Evolutionary conservation across 805 yeast species (phyloP), one percentile per base, ranked within the genome.

Genomic region (Nakazawaea ambrosiae): DNA sequence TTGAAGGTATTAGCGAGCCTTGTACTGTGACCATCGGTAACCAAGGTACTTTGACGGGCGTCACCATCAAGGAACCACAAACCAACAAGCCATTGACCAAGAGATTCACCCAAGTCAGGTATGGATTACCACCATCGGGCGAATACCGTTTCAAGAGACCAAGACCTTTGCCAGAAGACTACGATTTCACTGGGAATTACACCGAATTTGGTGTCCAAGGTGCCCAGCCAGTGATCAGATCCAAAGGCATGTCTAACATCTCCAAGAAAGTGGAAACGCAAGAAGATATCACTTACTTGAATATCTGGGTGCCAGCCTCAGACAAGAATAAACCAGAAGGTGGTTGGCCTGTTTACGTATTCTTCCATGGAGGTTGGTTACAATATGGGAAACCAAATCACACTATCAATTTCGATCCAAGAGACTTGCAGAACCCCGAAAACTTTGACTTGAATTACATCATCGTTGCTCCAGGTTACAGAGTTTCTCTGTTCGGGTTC

Each of bases 321-420:
- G 38, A 37, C n/a, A 31, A 40, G 18, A 7, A 35, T 11, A 35
- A 32, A 12, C 36, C 40, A 11, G 14, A 15, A 24, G 35, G 32
- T 12, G 36, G 33, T 10, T 37, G 68, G 69, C 69, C 70, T 3
- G 70, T 65, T 18, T 37, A 54, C 34, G 41, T 60, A 27, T 64
- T 58, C 46, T 49, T 65, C 33, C 73, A 67, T 46, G 73, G 73
- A 19, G 73, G 73, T 5, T 65, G 61, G 54, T 46, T 66, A 25
- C 70, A 63, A 42, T 56, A 55, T 29, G 65, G 57, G 10, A 40
- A 48, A 4, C 63, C 63, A 6, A 49, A 50, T 32, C 41, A 39
- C 19, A 33, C 41, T 3, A 34, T 39, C 27, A 39, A 39, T 18
- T 39, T 39, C 31, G 42, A 40, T 14, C 50, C 49, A 29, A 54